These are phyloP conservation scores for Zymoseptoria brevis DNA, from an alignment of 2,329 filamentous ascomycete genomes.

Conservation along the genomic window DNA sequence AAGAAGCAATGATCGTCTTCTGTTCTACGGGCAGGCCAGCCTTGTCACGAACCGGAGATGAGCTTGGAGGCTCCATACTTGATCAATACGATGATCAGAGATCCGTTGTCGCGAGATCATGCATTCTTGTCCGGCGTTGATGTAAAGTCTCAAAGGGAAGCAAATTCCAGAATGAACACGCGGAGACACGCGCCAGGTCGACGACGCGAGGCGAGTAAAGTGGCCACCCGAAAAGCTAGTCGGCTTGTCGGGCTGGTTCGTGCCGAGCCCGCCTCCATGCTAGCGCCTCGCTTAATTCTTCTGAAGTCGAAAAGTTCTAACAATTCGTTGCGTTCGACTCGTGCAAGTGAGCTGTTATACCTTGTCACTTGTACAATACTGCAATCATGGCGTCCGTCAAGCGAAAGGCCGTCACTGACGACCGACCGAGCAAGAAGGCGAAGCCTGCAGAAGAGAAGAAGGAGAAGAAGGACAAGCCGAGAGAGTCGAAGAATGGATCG, in stretches of 20 bases:
- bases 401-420: slow-evolving; percentile 37
- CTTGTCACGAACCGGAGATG: slow-evolving; percentile 1
- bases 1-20: slow-evolving; percentile 23
- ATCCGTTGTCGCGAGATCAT: neutral
- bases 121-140: neutral
- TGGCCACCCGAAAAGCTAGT: neutral
- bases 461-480: slow-evolving; percentile 6
- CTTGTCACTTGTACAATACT: neutral
- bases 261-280: neutral
- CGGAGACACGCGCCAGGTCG: neutral
- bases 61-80: neutral
- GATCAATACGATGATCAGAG: neutral
- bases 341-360: neutral
- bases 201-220: neutral
- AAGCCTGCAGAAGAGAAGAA: slow-evolving; percentile 22
- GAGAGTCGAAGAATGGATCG: slow-evolving; percentile 12
- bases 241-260: too few relatives aligned
- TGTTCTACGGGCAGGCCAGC: slow-evolving; percentile 11
- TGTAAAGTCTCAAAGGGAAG: neutral
- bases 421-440: slow-evolving; percentile 30
- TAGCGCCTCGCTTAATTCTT: neutral
- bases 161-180: slow-evolving; percentile 1
- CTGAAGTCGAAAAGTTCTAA: slow-evolving; percentile 1
- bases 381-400: slow-evolving; percentile 38
- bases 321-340: neutral